Evolutionary conservation across 2,329 filamentous ascomycete species (phyloP).

Genomic region (Penicillium polonicum): DNA sequence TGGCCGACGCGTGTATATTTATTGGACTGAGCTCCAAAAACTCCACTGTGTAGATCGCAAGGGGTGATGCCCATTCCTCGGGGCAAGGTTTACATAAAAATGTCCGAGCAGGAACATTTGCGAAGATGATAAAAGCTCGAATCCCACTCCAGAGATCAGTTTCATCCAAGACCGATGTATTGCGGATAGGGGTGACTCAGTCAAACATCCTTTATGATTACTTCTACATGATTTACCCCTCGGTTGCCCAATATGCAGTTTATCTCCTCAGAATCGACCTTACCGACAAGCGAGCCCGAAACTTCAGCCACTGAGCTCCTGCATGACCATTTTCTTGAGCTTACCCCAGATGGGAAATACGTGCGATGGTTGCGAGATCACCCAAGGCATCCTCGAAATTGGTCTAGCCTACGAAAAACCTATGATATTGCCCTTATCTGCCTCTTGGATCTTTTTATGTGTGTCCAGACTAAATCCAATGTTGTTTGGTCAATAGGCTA

Average conservation of each 20-base stretch:
- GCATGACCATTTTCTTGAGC: constrained; percentile 27
- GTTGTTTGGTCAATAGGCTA: background rate
- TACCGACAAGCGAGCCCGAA: constrained; percentile 13
- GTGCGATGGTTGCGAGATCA: constrained; percentile 34
- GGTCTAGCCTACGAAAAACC: constrained; percentile 27
- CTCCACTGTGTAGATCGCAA: constrained; percentile 2
- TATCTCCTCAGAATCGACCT: constrained; percentile 1
- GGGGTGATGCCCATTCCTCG: constrained; percentile 6
- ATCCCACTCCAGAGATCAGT: background rate
- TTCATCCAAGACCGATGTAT: background rate
- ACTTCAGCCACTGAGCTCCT: constrained; percentile 19
- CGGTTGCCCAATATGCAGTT: constrained; percentile 16
- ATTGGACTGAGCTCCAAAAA: background rate
- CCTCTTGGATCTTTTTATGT: constrained; percentile 37
- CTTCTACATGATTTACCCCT: background rate
- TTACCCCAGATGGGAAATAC: constrained; percentile 31
- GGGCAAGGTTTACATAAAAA: constrained; percentile 1
- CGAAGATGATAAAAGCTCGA: constrained; percentile 3
- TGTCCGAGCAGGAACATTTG: background rate
- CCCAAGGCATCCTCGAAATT: constrained; percentile 35
- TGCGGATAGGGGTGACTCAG: no score
- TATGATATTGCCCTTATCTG: constrained; percentile 32
- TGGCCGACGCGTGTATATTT: background rate
- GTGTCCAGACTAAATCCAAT: background rate
- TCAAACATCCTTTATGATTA: background rate